phyloP scores from a whole-genome alignment of 768 basidiomycete genomes.

The Strobilomyces confusus region DNA sequence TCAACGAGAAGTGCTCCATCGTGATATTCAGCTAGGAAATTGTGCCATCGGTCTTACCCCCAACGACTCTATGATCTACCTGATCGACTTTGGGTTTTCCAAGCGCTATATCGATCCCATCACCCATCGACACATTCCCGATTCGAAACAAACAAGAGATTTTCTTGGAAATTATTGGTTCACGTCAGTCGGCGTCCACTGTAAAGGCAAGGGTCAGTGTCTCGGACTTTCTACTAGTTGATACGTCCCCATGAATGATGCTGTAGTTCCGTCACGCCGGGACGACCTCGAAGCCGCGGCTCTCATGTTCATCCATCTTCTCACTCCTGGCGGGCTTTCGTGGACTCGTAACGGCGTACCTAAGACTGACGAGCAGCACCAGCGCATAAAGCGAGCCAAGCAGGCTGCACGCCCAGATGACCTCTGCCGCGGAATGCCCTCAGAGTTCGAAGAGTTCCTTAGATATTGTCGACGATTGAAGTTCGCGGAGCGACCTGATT shows the following conservation, averaged over 20 bases:
- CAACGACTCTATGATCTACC: conserved; percentile 59
- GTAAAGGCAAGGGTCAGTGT: conserved; percentile 62
- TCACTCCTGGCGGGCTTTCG: conserved; percentile 68
- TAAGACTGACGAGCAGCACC: conserved; percentile 61
- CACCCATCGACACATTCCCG: conserved; percentile 67
- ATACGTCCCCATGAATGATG: conserved; percentile 20
- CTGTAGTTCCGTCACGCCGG: conserved; percentile 67
- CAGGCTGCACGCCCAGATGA: conserved; percentile 56
- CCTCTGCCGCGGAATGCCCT: conserved; percentile 64
- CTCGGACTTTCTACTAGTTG: conserved; percentile 7
- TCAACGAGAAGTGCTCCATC: conserved; percentile 64
- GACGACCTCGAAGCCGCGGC: conserved; percentile 78
- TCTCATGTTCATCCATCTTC: conserved; percentile 75
- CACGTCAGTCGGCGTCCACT: conserved; percentile 73
- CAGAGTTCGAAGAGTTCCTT: conserved; percentile 73
- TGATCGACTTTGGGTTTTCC: conserved; percentile 87
- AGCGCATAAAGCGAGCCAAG: conserved; percentile 63
- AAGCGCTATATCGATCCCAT: conserved; percentile 68
- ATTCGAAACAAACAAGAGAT: conserved; percentile 62
- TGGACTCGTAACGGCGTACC: conserved; percentile 85
- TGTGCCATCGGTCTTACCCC: conserved; percentile 61
- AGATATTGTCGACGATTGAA: conserved; percentile 65
- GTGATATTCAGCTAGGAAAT: conserved; percentile 79
- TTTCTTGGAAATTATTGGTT: conserved; percentile 89
- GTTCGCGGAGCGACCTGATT: conserved; percentile 69